Conservation (phyloP, 768 basidiomycete genomes). For the Panaeolus cyanescens region DNA sequence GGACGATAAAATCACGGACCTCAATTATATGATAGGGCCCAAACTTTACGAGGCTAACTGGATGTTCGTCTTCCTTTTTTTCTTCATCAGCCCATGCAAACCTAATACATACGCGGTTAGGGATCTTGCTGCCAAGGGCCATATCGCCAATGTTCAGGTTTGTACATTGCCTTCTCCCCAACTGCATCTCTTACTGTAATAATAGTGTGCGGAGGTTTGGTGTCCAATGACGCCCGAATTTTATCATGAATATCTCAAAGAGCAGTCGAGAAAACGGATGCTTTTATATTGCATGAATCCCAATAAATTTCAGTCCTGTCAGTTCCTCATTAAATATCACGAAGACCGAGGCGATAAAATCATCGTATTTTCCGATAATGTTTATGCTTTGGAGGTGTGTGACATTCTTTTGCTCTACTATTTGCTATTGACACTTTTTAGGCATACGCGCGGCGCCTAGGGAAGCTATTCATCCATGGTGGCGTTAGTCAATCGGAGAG, state of each 20-base stretch:
- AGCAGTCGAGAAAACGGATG: conserved; percentile 92
- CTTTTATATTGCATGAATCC: conserved; percentile 99
- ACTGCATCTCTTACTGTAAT: too few species aligned
- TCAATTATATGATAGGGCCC: conserved; percentile 99
- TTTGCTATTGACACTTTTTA: conserved; percentile 26
- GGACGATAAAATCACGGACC: conserved; percentile 97
- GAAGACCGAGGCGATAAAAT: conserved; percentile 98
- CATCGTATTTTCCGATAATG: conserved; percentile 99
- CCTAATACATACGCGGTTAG: conserved; percentile 28
- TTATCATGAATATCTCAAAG: conserved; percentile 94
- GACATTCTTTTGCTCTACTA: neutral
- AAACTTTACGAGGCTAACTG: conserved; percentile 99
- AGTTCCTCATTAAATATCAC: conserved; percentile 97
- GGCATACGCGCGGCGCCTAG: conserved; percentile 93
- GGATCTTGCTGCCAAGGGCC: conserved; percentile 98
- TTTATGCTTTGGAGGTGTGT: conserved; percentile 90
- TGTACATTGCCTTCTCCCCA: conserved; percentile 22
- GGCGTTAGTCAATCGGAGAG: conserved; percentile 93
- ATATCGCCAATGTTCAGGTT: conserved; percentile 99
- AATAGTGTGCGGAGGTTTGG: conserved; percentile 99
- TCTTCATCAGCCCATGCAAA: conserved; percentile 6
- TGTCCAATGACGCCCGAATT: conserved; percentile 99
- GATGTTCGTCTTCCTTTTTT: conserved; percentile 59
- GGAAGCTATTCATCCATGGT: conserved; percentile 95
- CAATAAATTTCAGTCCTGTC: conserved; percentile 98